A percentile compares a stretch with the other conserved stretches of the same genome.
These are phyloP conservation scores for Naumovozyma castellii DNA, from an alignment of 805 yeast species.

Conservation along the genomic window DNA sequence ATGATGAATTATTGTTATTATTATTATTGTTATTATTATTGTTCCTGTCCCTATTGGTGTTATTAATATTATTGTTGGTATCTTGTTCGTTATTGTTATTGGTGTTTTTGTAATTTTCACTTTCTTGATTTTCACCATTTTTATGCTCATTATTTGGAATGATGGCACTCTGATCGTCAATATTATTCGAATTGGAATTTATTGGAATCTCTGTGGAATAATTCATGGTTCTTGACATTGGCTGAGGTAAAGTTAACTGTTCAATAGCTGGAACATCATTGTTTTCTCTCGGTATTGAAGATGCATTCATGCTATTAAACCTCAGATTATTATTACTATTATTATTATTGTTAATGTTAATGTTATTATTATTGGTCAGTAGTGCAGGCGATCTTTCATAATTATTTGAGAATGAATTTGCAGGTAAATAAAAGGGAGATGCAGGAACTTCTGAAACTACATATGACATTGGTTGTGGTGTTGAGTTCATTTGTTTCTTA, in stretches of 20 bases:
- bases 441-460: slow-evolving; percentile 4
- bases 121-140: background rate
- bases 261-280: no score
- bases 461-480: slow-evolving; percentile 6
- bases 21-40: slow-evolving; percentile 15
- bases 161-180: slow-evolving; percentile 1
- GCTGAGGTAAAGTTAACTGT: no score
- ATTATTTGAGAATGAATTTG: background rate
- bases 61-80: slow-evolving; percentile 6
- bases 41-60: slow-evolving; percentile 8
- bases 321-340: background rate
- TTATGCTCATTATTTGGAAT: slow-evolving; percentile 1
- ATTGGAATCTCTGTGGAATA: no score
- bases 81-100: slow-evolving; percentile 5
- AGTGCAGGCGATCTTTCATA: background rate
- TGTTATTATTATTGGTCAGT: background rate
- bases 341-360: background rate
- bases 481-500: slow-evolving; percentile 1
- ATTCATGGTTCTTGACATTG: no score
- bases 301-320: background rate
- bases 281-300: background rate
- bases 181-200: no score
- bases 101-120: slow-evolving; percentile 4
- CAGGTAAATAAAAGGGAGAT: slow-evolving; percentile 3
- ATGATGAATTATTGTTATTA: slow-evolving; percentile 13